Conservation (phyloP, 75 land plant genomes). For the Cupressus sempervirens region DNA sequence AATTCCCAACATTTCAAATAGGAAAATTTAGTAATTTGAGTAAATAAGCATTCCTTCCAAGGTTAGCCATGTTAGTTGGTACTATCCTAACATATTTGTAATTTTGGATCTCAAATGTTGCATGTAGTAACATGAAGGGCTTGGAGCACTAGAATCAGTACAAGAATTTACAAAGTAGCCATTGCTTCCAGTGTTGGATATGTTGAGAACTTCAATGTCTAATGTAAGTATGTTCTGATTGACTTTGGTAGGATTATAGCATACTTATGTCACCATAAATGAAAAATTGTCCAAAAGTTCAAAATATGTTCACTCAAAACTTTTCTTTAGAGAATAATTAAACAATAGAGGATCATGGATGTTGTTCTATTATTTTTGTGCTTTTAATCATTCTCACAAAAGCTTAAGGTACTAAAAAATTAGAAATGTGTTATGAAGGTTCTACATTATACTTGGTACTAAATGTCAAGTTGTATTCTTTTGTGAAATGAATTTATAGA, state of each 20-base stretch:
- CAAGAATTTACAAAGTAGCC: slow-evolving; percentile 12
- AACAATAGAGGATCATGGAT: neutral
- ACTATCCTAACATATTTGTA: slow-evolving; percentile 2
- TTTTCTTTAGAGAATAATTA: neutral
- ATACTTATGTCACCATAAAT: neutral
- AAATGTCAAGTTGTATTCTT: neutral
- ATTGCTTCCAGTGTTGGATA: slow-evolving; percentile 31
- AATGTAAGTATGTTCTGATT: slow-evolving; percentile 23
- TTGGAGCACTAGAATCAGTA: neutral
- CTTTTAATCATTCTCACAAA: neutral
- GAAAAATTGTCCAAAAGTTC: neutral
- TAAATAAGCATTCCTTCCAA: neutral
- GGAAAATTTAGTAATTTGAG: neutral
- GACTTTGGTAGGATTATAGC: neutral
- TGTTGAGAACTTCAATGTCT: slow-evolving; percentile 31
- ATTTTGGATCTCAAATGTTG: slow-evolving; percentile 7
- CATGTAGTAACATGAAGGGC: neutral
- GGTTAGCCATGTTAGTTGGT: neutral
- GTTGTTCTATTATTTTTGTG: neutral
- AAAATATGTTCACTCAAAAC: neutral
- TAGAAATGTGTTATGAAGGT: neutral
- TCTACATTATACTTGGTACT: neutral
- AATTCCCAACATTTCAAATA: neutral
- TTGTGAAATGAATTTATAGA: neutral
- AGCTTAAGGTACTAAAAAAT: neutral